These are phyloP conservation scores for Leccinum longicurvipes DNA, from an alignment of 768 basidiomycete species.

Conservation along the genomic window DNA sequence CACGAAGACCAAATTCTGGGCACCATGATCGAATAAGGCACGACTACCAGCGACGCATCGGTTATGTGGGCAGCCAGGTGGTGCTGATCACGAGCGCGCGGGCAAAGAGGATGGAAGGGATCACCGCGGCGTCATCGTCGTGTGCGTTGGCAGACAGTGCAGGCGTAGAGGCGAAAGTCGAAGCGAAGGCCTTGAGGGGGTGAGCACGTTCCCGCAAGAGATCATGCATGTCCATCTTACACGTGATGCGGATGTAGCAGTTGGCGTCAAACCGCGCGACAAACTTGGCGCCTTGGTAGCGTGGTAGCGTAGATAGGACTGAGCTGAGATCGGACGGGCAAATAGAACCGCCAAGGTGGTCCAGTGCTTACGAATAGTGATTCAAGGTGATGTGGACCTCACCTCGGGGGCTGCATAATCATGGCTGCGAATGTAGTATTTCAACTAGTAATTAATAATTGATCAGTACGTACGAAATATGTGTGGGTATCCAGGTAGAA, in stretches of 20 bases:
- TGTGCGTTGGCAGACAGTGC: background rate
- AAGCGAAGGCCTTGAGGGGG: background rate
- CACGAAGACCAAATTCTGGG: too few species aligned
- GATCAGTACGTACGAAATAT: too few species aligned
- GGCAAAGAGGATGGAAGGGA: conserved; percentile 69
- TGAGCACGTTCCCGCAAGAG: conserved; percentile 57
- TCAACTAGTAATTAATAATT: too few species aligned
- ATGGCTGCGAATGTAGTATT: too few species aligned
- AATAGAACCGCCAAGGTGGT: too few species aligned
- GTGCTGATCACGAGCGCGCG: conserved; percentile 83
- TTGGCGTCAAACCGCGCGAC: conserved; percentile 95
- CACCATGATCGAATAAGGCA: too few species aligned
- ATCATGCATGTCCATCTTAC: conserved; percentile 94
- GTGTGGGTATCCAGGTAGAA: too few species aligned
- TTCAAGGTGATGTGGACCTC: too few species aligned
- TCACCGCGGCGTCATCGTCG: conserved; percentile 45
- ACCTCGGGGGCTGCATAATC: too few species aligned
- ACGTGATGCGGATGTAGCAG: conserved; percentile 81
- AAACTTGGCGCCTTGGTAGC: conserved; percentile 98
- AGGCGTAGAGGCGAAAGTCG: background rate
- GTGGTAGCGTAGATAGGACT: conserved; percentile 94
- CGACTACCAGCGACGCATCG: conserved; percentile 73
- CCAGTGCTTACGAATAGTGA: too few species aligned
- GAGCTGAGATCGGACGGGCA: too few species aligned
- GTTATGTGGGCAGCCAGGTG: conserved; percentile 81